A percentile compares a stretch with the other conserved stretches of the same genome.
Conservation (phyloP, 345 rosid genomes). For the Salix arbutifolia region DNA sequence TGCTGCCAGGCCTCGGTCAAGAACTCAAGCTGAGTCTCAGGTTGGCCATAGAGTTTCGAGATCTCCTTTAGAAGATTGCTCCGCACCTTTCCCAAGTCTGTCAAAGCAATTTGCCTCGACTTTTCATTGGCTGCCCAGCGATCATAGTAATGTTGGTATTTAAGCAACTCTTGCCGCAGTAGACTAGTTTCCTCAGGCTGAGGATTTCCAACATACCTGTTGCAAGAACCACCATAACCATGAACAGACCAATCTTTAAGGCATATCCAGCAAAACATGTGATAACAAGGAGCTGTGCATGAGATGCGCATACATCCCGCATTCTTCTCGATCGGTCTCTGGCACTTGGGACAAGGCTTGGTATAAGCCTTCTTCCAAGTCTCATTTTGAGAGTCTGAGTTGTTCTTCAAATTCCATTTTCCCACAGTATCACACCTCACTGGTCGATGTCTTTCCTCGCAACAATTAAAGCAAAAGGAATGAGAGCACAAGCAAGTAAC, state of each 20-base stretch:
- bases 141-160: conserved; percentile 28
- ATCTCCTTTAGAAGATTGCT: not conserved
- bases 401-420: conserved; percentile 26
- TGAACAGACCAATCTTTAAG: conserved; percentile 5
- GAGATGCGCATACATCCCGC: conserved; percentile 25
- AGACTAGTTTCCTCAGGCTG: not conserved
- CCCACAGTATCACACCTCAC: conserved; percentile 25
- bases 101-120: conserved; percentile 19
- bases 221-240: not conserved
- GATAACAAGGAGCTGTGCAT: conserved; percentile 14
- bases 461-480: conserved; percentile 19
- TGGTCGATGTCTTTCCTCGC: conserved; percentile 5
- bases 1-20: conserved; percentile 26
- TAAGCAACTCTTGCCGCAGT: conserved; percentile 6
- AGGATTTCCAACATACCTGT: not conserved
- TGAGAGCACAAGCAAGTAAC: conserved; percentile 20
- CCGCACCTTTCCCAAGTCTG: not conserved
- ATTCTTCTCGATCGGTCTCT: conserved; percentile 26
- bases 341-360: conserved; percentile 33
- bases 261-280: conserved; percentile 31
- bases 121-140: conserved; percentile 27
- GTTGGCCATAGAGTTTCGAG: not conserved
- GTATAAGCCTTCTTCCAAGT: conserved; percentile 15
- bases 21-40: conserved; percentile 10
- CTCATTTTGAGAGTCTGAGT: conserved; percentile 20